Evolutionary conservation across 768 basidiomycete species (phyloP), one percentile per base, ranked within the genome.

Genomic region (Phaffia australis): DNA sequence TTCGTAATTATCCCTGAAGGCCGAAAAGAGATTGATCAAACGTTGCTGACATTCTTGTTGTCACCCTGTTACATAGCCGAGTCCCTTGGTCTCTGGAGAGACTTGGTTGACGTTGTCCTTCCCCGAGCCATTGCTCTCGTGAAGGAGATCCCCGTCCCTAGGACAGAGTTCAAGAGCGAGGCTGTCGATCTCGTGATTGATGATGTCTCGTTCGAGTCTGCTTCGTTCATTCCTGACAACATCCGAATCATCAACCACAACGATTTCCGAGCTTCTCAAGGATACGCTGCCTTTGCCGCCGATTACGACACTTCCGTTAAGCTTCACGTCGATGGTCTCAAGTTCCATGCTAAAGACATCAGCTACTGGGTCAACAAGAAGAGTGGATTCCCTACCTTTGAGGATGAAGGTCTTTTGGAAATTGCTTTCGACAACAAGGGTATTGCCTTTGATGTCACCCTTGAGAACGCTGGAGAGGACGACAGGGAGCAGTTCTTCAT

Each of bases 401-500:
- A 67, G 66, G 78, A 79, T 70, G 70, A 73, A 32, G 77, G 77
- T 69, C 66, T 78, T 0, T 72, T 78, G 63, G 76, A 75, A 69
- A 70, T 79, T 68, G 68, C 73, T 47, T 75, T 79, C 65, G 78
- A 77, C 18, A 72, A 75, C 61, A 68, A 77, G 67, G 78, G 78
- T 15, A 74, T 79, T 68, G 71, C 72, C 48, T 75, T 77, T 56
- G 77, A 78, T 57, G 74, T 79, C 65, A 75, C 73, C 8, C 70
- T 79, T 52, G 76, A 77, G 73, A 78, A 78, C 70, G 78, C 78
- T 47, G 70, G 71, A 58, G 76, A 76, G 61, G 72, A 73, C 5
- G 76, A 78, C 70, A 69, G 73, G 50, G 77, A 79, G 74, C 72
- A 75, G 3, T 79, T 77, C 76, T 79, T 79, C 72, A 73, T 72